Evolutionary conservation across 495 filamentous ascomycete genomes (phyloP), one percentile per base, ranked within the genome.

Genomic region (Aspergillus sclerotiicarbonarius): DNA sequence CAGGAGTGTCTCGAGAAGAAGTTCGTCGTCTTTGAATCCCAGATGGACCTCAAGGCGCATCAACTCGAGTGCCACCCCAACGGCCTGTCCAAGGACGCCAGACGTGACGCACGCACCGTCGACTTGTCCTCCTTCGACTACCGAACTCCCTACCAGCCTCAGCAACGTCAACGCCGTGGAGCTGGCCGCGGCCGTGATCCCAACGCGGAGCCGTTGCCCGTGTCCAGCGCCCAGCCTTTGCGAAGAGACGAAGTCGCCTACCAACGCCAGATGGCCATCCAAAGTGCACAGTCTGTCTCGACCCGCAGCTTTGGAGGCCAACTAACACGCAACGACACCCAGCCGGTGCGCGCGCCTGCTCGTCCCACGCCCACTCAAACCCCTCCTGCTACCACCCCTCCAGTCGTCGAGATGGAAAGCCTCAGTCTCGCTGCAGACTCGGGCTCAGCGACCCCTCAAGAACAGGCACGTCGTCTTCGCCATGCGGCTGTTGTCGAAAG

Each of bases 11-110:
- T 91, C 67, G 94, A 98, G 58, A 96, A 96, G 81, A 98, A 97
- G 71, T 96, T 97, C 64, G 85, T 96, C n/a, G 95, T 97, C 1
- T 99, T 99, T 59, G 90, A 88, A 48, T 90, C 91, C 0, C 88
- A 96, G 64, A 87, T 99, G 77, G 94, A 98, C 69, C 71, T 99
- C 30, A 96, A 96, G 67, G 91, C 83, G 12, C 91, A 96, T 70
- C 89, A 92, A 62, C 68, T 95, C 7, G 86, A 90, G 67, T 75
- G 76, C 10, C 91, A 96, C 69, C 89, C 88, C 0, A 84, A 88
- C 54, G 85, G 86, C 3, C 68, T 94, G 12, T 86, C 90, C 7
- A 96, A 96, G 63, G 91, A 91, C 66, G 88, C 89, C 8, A 80
- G 90, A 52, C 82, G 91, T 59, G 94, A 96, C 67, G 91, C 90